Evolutionary conservation across 352 stramenopile species (phyloP).

Genomic region (Globisporangium spiculum): DNA sequence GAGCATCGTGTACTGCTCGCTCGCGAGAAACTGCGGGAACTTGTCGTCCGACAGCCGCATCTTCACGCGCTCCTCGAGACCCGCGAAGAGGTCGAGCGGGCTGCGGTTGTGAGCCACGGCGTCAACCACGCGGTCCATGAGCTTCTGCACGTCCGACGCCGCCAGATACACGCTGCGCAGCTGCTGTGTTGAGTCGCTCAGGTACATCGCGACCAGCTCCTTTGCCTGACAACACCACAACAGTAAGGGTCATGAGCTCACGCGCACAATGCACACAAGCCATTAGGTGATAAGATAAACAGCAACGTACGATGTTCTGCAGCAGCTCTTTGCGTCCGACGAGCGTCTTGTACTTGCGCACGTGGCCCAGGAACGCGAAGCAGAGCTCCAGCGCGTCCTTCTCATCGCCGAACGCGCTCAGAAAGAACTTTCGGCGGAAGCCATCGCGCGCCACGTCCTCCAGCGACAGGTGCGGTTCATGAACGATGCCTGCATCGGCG

Average conservation of each 20-base stretch:
- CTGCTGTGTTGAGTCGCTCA: constrained; percentile 28
- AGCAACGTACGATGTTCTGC: constrained; percentile 32
- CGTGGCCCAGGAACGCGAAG: constrained; percentile 54
- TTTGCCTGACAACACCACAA: constrained; percentile 32
- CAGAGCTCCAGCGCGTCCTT: constrained; percentile 48
- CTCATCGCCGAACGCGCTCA: constrained; percentile 55
- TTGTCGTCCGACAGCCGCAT: constrained; percentile 44
- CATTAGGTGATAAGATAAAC: neutral
- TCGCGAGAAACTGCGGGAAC: constrained; percentile 50
- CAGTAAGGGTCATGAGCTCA: neutral
- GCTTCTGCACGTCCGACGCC: constrained; percentile 17
- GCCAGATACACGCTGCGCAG: constrained; percentile 22
- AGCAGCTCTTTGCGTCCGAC: constrained; percentile 42
- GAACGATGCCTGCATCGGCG: neutral
- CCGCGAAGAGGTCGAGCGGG: constrained; percentile 58
- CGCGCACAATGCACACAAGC: neutral
- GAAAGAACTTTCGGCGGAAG: constrained; percentile 56
- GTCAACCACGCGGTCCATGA: constrained; percentile 31
- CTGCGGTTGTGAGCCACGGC: constrained; percentile 29
- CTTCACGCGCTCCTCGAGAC: constrained; percentile 51
- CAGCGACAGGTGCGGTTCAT: constrained; percentile 31
- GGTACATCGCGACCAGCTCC: constrained; percentile 38
- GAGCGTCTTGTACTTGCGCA: constrained; percentile 59
- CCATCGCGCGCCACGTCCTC: constrained; percentile 56
- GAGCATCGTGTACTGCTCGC: constrained; percentile 43